Evolutionary conservation across 805 yeast genomes (phyloP), one percentile per base, ranked within the genome.

Genomic region (Jamesozyma jinghongensis): DNA sequence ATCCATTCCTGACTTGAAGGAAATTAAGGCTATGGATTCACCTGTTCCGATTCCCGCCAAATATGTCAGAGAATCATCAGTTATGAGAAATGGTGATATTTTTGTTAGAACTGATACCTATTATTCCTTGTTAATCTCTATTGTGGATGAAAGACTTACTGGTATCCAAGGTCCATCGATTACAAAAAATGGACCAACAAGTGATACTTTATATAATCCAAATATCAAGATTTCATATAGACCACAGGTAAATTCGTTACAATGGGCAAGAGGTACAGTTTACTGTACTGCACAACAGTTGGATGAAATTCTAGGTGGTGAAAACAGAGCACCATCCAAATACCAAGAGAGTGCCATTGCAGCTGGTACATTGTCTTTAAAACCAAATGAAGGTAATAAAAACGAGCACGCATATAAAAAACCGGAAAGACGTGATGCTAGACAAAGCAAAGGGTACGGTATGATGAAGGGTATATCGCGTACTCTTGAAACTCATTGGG

Each of bases 241-340:
- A 36, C 99, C 98, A 2, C 70, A 75, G 4, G 76, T 85, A 5
- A 76, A 86, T 29, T 74, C 92, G 0, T 67, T 84, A 34, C 90
- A 81, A 59, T 84, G 96, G 92, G 85, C 92, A 5, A 76, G 81
- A 49, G 96, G 96, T 3, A 66, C 81, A 0, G 75, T 76, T 16
- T 69, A 71, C 45, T 71, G 81, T n/a, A 65, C 78, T 2, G 59
- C 72, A 18, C 68, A 71, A 1, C 94, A 85, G 46, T 67, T 92
- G 39, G 80, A 82, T 43, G 40, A 54, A 11, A 54, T 85, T 34
- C 69, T 90, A 30, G 85, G 83, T 4, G 97, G 97, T 1, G 80
- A 79, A 0, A 74, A 76, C 40, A 71, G 95, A 47, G 77, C 81
- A 34, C 64, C 70, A 17, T 68, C 80, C 1, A 78, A 75, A 53